Evolutionary conservation across 2,329 filamentous ascomycete species (phyloP).

Genomic region (Claviceps fusiformis): DNA sequence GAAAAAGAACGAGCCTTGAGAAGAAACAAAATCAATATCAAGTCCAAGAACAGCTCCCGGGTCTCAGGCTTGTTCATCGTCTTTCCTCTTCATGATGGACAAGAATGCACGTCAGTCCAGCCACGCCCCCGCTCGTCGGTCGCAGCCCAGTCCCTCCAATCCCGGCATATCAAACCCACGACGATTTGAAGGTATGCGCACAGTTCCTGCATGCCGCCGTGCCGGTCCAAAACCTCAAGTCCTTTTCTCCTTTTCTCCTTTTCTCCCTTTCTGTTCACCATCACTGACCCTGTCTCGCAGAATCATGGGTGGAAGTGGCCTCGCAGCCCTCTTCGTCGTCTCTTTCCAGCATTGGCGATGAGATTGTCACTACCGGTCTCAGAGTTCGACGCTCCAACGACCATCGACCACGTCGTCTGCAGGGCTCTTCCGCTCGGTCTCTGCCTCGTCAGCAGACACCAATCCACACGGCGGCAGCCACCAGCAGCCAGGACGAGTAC

Average conservation of each 20-base stretch:
- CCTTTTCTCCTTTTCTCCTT: neutral
- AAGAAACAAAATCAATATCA: neutral
- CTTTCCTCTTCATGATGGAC: conserved; percentile 12
- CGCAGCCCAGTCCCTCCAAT: conserved; percentile 14
- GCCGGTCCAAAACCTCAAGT: neutral
- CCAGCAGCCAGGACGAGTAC: conserved; percentile 86
- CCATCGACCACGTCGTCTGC: conserved; percentile 42
- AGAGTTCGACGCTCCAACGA: conserved; percentile 50
- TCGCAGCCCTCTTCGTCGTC: conserved; percentile 92
- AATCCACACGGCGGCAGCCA: conserved; percentile 27
- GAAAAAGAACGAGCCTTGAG: neutral
- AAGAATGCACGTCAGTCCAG: conserved; percentile 14
- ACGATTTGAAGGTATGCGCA: conserved; percentile 21
- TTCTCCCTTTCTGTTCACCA: too few relatives aligned
- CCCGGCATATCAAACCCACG: conserved; percentile 19
- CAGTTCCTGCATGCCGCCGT: neutral
- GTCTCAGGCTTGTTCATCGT: too few relatives aligned
- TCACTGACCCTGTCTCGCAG: conserved; percentile 29
- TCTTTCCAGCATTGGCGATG: conserved; percentile 70
- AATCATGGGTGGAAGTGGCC: conserved; percentile 92
- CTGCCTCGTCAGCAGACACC: conserved; percentile 27
- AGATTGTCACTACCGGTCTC: conserved; percentile 82
- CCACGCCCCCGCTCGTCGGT: conserved; percentile 12
- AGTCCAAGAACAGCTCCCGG: too few relatives aligned
- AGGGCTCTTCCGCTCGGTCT: conserved; percentile 16